Percentiles rank a stretch among this genome's conserved stretches.
These are phyloP conservation scores for Przewalskia tangutica DNA, from an alignment of 257 asterid species.

Conservation along the genomic window DNA sequence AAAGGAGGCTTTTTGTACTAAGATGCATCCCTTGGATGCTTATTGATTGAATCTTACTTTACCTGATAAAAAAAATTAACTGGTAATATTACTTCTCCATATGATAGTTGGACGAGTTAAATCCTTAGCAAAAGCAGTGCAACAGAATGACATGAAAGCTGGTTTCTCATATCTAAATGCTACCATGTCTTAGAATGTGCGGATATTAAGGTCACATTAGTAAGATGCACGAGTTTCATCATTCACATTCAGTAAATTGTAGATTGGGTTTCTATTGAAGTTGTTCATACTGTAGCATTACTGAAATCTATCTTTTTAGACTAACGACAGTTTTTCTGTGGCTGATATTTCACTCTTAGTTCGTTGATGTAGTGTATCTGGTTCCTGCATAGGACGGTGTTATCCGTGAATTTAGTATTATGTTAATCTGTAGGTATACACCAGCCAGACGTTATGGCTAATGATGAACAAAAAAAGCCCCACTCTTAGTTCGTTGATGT, in stretches of 20 bases:
- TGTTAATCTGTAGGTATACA: not conserved
- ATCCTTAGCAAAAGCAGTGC: not conserved
- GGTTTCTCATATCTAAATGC: not conserved
- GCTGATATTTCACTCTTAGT: not conserved
- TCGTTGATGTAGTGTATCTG: not conserved
- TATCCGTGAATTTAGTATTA: not conserved
- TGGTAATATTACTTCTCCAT: conserved; percentile 34
- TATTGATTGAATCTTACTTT: not conserved
- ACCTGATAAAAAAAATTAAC: conserved; percentile 44
- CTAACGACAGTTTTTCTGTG: not conserved
- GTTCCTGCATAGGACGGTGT: not conserved
- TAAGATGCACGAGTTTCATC: not conserved
- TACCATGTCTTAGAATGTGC: not conserved
- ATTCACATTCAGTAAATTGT: not conserved
- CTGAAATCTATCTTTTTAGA: not conserved
- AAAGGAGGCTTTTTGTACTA: not conserved
- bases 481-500: not conserved
- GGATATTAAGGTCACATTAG: not conserved
- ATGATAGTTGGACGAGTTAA: not conserved
- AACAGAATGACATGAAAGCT: not conserved
- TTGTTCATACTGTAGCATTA: not conserved
- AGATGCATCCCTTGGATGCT: not conserved
- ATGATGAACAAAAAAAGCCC: not conserved
- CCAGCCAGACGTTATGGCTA: not conserved
- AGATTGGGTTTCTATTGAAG: not conserved